These are phyloP conservation scores for Tetraselmis striata DNA, from an alignment of 139 green algal genomes.

Conservation along the genomic window DNA sequence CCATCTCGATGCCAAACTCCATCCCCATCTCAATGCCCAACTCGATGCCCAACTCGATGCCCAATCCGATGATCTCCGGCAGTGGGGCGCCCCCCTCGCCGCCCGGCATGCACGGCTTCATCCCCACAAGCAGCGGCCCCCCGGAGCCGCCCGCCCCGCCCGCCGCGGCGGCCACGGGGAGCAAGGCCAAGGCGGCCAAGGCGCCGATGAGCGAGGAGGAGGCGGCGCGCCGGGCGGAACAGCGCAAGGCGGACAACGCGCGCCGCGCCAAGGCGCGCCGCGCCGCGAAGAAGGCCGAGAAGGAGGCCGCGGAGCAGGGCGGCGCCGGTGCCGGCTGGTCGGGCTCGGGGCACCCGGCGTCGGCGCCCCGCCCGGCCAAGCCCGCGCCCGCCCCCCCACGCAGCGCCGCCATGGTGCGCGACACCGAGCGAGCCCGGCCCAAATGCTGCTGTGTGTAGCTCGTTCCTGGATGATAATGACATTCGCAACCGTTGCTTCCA, in stretches of 20 bases:
- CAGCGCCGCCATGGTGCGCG: no score
- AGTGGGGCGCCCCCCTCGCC: no score
- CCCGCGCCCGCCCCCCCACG: no score
- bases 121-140: neutral
- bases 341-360: neutral
- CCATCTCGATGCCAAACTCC: no score
- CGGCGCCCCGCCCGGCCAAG: no score
- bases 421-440: no score
- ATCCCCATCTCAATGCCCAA: no score
- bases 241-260: neutral
- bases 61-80: neutral
- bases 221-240: neutral
- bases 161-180: neutral
- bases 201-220: neutral
- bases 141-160: neutral
- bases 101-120: neutral
- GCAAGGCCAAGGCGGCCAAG: neutral
- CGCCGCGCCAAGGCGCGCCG: neutral
- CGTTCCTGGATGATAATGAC: no score
- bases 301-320: neutral
- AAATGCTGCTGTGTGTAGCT: no score
- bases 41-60: neutral
- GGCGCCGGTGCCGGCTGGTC: neutral
- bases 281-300: neutral
- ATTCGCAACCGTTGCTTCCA: no score